Base-by-base conservation (phyloP, 345 rosid genomes). In the Litchi chinensis region DNA sequence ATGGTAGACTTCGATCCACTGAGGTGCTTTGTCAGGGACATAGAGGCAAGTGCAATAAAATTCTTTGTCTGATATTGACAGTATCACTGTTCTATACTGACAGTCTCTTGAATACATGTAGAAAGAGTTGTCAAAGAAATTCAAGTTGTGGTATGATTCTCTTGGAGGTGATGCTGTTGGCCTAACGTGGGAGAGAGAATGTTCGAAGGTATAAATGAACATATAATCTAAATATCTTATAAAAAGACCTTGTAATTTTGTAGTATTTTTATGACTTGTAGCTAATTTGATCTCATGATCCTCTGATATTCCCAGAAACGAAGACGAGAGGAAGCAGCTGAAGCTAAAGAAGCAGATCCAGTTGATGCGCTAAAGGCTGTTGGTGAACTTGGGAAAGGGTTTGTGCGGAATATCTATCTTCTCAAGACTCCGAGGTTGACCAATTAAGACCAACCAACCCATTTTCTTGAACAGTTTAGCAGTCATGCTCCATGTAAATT, bases 161-260 rank as follows among this genome's bases (percentile, higher is more conserved):
- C 66, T 92, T 32, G 99, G 98, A 79, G 96, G 97, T 28, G 98
- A 95, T 54, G 97, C 87, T 0, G 78, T 96, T 74, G 97, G 98
- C 64, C 79, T 96, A 73, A 94, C 99, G 28, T 91, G 98, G 98
- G 90, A 83, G 37, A 85, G 83, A 79, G 80, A 74, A 37, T 70
- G 44, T 13, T 87, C 93, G 39, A 93, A 91, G 97, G 99, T 93
- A 88, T 46, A 73, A 32, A 70, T 16, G 57, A 70, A 50, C 7
- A 21, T 40, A 0, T 56, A 22, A 16, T 16, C 41, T 37, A 76
- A 81, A 69, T 48, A 3, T 68, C 15, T 19, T 2, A 37, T 8
- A 8, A 43, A 37, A 69, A n/a, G 2, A 32, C 54, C 5, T 6
- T 40, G 52, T 22, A 3, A 21, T 56, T 16, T 70, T 18, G 28